Conservation (phyloP, 306 rosid genomes). For the Begonia masoniana region DNA sequence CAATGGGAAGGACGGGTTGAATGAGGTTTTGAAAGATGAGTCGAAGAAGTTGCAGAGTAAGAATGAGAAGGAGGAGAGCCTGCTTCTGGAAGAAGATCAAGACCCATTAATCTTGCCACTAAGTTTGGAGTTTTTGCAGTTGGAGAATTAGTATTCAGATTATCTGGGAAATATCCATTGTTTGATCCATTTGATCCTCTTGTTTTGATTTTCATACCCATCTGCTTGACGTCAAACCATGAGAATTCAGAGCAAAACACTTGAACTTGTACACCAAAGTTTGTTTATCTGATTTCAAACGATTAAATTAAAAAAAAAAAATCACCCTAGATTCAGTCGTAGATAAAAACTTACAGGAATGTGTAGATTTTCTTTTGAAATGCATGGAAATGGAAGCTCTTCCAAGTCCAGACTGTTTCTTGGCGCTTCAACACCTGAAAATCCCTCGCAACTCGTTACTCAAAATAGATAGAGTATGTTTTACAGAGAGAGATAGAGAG, state of each 20-base stretch:
- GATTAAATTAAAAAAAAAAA: not conserved
- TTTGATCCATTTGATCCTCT: constrained; percentile 14
- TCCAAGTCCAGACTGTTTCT: constrained; percentile 71
- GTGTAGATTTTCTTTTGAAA: constrained; percentile 29
- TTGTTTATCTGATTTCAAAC: not conserved
- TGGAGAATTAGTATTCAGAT: constrained; percentile 40
- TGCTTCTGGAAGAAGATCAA: constrained; percentile 63
- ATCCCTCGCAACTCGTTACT: too few species aligned
- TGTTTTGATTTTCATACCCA: constrained; percentile 59
- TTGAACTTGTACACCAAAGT: too few species aligned
- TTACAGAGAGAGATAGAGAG: not conserved
- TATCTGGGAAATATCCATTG: constrained; percentile 32
- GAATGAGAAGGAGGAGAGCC: constrained; percentile 19
- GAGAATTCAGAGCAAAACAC: too few species aligned
- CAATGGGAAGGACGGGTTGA: not conserved
- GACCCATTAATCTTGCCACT: constrained; percentile 95
- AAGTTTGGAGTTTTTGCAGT: constrained; percentile 76
- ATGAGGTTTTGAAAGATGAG: constrained; percentile 12
- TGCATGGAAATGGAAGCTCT: constrained; percentile 18
- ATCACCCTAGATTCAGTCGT: constrained; percentile 2
- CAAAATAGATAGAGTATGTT: not conserved
- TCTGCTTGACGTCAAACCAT: constrained; percentile 15
- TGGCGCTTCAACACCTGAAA: constrained; percentile 69
- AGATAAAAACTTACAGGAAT: constrained; percentile 41
- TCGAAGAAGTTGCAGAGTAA: too few species aligned